Conservation (phyloP, 208 protist species). For the Trypanosomatidae sp. region DNA sequence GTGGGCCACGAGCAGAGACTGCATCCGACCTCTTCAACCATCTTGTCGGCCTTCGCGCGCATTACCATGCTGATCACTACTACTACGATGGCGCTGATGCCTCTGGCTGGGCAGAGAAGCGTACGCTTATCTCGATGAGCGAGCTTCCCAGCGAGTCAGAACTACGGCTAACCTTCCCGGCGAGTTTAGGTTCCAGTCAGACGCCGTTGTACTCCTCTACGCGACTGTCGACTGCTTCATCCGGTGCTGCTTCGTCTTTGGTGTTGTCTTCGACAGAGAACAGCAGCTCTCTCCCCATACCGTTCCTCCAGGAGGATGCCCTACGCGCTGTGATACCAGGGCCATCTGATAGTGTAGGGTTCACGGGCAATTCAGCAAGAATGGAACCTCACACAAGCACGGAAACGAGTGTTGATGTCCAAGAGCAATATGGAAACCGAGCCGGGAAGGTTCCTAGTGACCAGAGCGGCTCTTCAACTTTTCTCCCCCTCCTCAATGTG, state of each 20-base stretch:
- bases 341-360: neutral
- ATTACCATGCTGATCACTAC: neutral
- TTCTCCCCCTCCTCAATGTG: neutral
- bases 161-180: conserved; percentile 12
- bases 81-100: conserved; percentile 20
- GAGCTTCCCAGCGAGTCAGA: conserved; percentile 25
- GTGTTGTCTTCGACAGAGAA: conserved; percentile 4
- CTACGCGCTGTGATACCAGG: neutral
- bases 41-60: conserved; percentile 6
- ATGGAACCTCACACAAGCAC: neutral
- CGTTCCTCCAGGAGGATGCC: neutral
- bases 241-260: neutral
- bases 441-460: neutral
- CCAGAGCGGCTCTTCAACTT: neutral
- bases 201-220: neutral
- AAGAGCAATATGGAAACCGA: neutral
- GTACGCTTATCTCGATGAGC: conserved; percentile 25
- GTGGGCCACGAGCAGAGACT: neutral
- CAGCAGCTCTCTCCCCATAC: conserved; percentile 7
- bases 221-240: conserved; percentile 1
- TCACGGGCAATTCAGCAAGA: neutral
- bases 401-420: neutral
- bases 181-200: conserved; percentile 3
- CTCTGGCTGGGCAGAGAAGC: conserved; percentile 16
- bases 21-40: conserved; percentile 9